Base-by-base conservation (phyloP, 2,329 filamentous ascomycete species). In the Fusarium liriodendri region DNA sequence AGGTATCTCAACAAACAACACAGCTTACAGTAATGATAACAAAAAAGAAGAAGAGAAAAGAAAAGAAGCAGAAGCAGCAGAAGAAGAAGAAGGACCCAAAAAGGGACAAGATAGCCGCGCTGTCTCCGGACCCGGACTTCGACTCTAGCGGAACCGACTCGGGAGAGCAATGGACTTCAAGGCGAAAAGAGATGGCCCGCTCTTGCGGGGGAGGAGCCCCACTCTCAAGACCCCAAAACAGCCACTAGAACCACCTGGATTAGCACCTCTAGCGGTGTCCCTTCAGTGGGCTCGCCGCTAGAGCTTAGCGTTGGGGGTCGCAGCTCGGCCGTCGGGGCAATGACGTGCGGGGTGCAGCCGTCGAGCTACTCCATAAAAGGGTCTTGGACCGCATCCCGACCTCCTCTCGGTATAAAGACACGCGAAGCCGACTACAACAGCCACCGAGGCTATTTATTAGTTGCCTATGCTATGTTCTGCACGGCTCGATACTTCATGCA, bases 251-350 rank as follows among this genome's bases (percentile, higher is more conserved):
- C 47, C 25, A 35, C 65, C 59, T 63, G 66, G 64, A 78, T 78
- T 78, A 78, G 66, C 55, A 61, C 62, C 59, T 63, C 27, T 29
- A 60, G 40, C 62, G 27, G 8, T 27, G 59, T 57, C 55, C 55
- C 40, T 62, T 57, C 47, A 62, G 50, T 50, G 54, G 55, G 4
- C 47, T 42, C 8, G 25, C 59, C 47, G 60, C 55, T 71, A 64
- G 35, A 60, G 37, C 47, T 52, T 62, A 45, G 33, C 45, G 66
- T 70, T 70, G 69, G 66, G 62, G 72, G 69, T 66, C 40, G 58
- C 47, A 40, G 66, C 69, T 79, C 76, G 77, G 62, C 57, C 62
- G 67, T 79, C 77, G 77, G 77, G 76, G 64, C 65, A 79, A 75
- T 71, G 66, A 33, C 54, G 62, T 78, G 76, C 77, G 77, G 76